phyloP scores from a whole-genome alignment of 176 grass and related monocot genomes.

The Pontederia crassipes region DNA sequence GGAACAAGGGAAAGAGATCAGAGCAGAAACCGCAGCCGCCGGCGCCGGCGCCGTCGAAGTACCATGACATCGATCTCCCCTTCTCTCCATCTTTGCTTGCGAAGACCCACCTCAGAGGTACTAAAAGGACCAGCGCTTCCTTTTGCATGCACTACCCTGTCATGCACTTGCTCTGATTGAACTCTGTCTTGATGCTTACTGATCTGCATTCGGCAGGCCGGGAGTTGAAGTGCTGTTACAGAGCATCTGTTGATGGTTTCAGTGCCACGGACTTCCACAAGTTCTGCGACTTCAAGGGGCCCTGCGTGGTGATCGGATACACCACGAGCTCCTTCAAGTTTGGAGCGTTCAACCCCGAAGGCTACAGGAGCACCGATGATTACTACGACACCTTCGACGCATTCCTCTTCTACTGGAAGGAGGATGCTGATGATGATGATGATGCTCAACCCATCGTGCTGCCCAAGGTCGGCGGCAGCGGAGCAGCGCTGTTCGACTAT shows the following conservation, averaged over 20 bases:
- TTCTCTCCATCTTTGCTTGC: conserved; percentile 56
- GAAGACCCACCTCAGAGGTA: conserved; percentile 61
- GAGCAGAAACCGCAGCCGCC: conserved; percentile 20
- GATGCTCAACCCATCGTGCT: conserved; percentile 22
- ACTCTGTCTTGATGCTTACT: background rate
- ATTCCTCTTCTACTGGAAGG: conserved; percentile 86
- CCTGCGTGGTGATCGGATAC: conserved; percentile 66
- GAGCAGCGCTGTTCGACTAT: conserved; percentile 89
- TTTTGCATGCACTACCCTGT: background rate
- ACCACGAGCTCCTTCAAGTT: conserved; percentile 34
- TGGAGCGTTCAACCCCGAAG: conserved; percentile 82
- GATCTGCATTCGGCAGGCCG: conserved; percentile 27
- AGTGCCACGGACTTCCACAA: conserved; percentile 61
- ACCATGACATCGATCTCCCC: conserved; percentile 55
- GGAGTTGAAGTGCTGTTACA: conserved; percentile 84
- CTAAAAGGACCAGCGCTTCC: background rate
- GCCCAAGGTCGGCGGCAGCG: conserved; percentile 75
- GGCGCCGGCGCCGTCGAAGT: conserved; percentile 4
- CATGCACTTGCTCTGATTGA: background rate
- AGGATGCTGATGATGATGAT: background rate
- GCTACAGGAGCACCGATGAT: conserved; percentile 84
- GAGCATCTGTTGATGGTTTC: conserved; percentile 64
- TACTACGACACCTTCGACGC: conserved; percentile 82
- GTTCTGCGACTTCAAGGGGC: conserved; percentile 78
- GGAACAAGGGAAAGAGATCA: conserved; percentile 32